phyloP scores from a whole-genome alignment of 2,329 filamentous ascomycete species.

The Lizonia empirigonia region DNA sequence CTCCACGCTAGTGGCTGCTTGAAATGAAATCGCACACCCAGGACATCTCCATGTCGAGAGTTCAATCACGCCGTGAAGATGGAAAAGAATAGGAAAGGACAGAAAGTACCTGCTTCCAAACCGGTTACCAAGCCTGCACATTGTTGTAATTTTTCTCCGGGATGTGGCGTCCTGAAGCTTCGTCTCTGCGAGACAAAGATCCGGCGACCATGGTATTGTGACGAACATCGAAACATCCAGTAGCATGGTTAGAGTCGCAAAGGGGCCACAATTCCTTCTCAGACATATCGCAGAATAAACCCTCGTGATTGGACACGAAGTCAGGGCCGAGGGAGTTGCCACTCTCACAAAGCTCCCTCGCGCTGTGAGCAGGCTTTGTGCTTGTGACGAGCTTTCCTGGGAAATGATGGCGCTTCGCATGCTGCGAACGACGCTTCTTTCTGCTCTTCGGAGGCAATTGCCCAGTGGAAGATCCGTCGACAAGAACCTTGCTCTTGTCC shows the following conservation, averaged over 20 bases:
- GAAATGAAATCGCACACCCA: no score
- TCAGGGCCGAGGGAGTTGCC: constrained; percentile 40
- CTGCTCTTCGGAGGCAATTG: constrained; percentile 1
- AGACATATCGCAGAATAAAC: constrained; percentile 44
- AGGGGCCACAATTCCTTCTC: constrained; percentile 33
- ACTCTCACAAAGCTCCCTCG: constrained; percentile 39
- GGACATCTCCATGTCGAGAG: no score
- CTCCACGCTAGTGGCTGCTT: no score
- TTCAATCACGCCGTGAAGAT: no score
- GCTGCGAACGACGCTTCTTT: not conserved
- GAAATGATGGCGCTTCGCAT: constrained; percentile 11
- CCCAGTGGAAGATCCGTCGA: constrained; percentile 3
- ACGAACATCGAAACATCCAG: constrained; percentile 10
- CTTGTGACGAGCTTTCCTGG: constrained; percentile 10
- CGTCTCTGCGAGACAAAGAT: constrained; percentile 5
- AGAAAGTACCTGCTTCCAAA: no score
- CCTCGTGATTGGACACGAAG: constrained; percentile 39
- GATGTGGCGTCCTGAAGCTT: constrained; percentile 6
- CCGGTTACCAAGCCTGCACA: not conserved
- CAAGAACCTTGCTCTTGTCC: constrained; percentile 9
- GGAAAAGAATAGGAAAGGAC: no score
- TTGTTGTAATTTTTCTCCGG: constrained; percentile 9
- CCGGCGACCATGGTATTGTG: constrained; percentile 9
- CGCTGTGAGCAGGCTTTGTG: constrained; percentile 35
- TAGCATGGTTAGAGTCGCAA: constrained; percentile 20